These are phyloP conservation scores for Juncus effusus DNA, from an alignment of 176 grass and related monocot genomes.

Conservation along the genomic window DNA sequence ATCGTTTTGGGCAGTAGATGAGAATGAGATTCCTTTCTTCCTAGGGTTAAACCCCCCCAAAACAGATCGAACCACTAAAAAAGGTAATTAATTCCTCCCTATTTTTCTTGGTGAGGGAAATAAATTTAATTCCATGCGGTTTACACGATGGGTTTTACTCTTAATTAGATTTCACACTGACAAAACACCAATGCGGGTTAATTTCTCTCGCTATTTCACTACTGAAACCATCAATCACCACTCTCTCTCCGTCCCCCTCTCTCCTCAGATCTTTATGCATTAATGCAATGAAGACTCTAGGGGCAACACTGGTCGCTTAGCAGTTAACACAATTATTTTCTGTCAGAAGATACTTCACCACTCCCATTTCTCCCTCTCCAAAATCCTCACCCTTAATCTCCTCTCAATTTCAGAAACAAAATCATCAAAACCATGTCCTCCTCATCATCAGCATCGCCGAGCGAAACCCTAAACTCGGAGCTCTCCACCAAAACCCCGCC, in stretches of 20 bases:
- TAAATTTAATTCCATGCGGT: background rate
- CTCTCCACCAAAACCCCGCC: slow-evolving; percentile 53
- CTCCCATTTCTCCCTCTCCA: slow-evolving; percentile 13
- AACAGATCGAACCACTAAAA: slow-evolving; percentile 37
- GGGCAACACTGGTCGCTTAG: slow-evolving; percentile 7
- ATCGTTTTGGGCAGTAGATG: background rate
- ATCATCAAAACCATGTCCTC: too few species aligned
- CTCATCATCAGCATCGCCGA: slow-evolving; percentile 30
- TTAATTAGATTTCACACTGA: slow-evolving; percentile 11
- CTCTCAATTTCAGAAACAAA: slow-evolving; percentile 17
- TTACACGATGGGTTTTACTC: slow-evolving; percentile 11
- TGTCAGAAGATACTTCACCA: background rate
- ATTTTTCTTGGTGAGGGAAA: slow-evolving; percentile 11
- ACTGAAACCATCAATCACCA: slow-evolving; percentile 11
- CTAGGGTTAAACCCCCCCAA: slow-evolving; percentile 6
- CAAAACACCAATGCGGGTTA: slow-evolving; percentile 3
- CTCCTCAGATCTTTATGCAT: slow-evolving; percentile 23
- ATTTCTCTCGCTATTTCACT: slow-evolving; percentile 1
- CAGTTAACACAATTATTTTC: slow-evolving; percentile 4
- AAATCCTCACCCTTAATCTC: background rate
- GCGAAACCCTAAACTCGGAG: slow-evolving; percentile 36
- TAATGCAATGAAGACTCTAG: slow-evolving; percentile 18
- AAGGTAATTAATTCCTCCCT: background rate
- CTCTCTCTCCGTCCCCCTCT: background rate
- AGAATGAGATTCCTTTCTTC: slow-evolving; percentile 34